phyloP scores from a whole-genome alignment of 176 grass and related monocot genomes.

The Eragrostis curvula region DNA sequence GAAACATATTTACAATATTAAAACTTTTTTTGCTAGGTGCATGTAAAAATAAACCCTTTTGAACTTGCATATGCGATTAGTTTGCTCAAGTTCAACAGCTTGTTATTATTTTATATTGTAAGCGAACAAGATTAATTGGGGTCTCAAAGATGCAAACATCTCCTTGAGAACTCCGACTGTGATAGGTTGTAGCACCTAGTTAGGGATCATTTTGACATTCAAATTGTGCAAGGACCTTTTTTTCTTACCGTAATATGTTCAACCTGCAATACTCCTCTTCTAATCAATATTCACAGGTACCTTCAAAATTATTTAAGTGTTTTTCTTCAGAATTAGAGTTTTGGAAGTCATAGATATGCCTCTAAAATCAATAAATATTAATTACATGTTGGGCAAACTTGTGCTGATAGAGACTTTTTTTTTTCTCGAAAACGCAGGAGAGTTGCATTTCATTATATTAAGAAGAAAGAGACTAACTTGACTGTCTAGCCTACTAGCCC shows the following conservation, averaged over 20 bases:
- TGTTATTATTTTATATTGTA: neutral
- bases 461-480: neutral
- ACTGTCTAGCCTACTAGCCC: neutral
- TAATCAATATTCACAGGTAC: neutral
- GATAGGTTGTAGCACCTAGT: neutral
- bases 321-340: neutral
- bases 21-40: neutral
- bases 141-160: neutral
- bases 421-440: too few relatives aligned
- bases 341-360: neutral
- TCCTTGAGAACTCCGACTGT: neutral
- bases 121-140: neutral
- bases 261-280: neutral
- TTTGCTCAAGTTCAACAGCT: slow-evolving; percentile 7
- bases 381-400: neutral
- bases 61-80: neutral
- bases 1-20: neutral
- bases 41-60: neutral
- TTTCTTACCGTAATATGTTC: neutral
- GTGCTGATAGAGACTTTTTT: neutral
- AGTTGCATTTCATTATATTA: too few relatives aligned
- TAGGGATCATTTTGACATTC: neutral
- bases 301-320: neutral
- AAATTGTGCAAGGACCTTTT: neutral
- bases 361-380: neutral